Evolutionary conservation across 257 asterid species (phyloP).

Genomic region (Sherardia arvensis): DNA sequence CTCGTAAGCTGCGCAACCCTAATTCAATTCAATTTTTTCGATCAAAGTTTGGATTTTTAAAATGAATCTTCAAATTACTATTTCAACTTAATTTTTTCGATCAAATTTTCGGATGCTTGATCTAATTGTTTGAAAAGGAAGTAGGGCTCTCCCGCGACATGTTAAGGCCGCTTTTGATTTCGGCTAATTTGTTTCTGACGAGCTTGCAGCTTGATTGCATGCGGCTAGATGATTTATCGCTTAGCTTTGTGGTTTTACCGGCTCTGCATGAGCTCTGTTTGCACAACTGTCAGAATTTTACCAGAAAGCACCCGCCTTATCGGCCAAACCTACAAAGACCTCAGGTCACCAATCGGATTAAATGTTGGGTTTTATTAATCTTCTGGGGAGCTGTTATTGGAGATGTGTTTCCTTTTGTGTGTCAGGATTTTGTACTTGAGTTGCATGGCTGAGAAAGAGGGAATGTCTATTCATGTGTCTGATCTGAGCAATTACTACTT

Average conservation of each 20-base stretch:
- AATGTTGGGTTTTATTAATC: neutral
- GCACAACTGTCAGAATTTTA: constrained; percentile 64
- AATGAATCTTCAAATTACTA: no score
- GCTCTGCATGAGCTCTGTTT: constrained; percentile 68
- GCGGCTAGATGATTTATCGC: constrained; percentile 76
- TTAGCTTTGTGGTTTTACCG: constrained; percentile 47
- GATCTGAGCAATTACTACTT: constrained; percentile 77
- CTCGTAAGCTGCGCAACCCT: constrained; percentile 35
- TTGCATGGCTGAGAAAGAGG: constrained; percentile 80
- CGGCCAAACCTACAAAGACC: constrained; percentile 63
- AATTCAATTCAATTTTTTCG: neutral
- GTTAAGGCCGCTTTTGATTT: constrained; percentile 59
- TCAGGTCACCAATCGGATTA: constrained; percentile 40
- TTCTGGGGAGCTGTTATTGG: constrained; percentile 19
- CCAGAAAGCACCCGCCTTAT: constrained; percentile 65
- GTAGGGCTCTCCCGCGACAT: constrained; percentile 57
- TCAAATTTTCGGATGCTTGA: no score
- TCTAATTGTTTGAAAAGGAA: constrained; percentile 35
- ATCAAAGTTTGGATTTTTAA: no score
- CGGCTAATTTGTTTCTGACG: constrained; percentile 46
- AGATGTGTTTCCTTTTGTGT: constrained; percentile 11
- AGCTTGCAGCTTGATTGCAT: constrained; percentile 75
- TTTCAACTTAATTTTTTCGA: no score
- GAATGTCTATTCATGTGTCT: constrained; percentile 64
- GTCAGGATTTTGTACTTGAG: constrained; percentile 86